Conservation (phyloP, 2,329 filamentous ascomycete genomes). For the Penicillium sp. region DNA sequence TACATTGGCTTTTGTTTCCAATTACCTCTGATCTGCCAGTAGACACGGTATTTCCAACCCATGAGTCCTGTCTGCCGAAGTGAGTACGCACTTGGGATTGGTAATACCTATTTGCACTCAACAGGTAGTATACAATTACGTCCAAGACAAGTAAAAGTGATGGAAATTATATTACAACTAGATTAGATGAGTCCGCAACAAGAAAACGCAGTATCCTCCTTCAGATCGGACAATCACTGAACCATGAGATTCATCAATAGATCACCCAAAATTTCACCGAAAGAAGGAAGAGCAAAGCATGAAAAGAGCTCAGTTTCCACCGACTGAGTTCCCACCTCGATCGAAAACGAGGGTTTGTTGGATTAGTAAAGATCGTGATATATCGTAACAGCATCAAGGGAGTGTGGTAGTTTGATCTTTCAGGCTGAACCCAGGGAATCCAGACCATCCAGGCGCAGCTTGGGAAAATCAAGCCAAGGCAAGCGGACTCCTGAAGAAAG, state of each 20-base stretch:
- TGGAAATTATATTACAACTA: slow-evolving; percentile 27
- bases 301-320: background rate
- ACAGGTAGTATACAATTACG: too few relatives aligned
- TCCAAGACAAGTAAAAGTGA: background rate
- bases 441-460: background rate
- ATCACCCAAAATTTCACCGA: slow-evolving; percentile 7
- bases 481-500: slow-evolving; percentile 8
- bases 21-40: background rate
- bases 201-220: background rate
- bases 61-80: background rate
- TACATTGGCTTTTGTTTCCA: slow-evolving; percentile 12
- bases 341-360: background rate
- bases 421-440: background rate
- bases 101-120: too few relatives aligned
- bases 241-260: slow-evolving; percentile 15
- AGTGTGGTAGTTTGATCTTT: slow-evolving; percentile 11
- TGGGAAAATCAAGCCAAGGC: background rate
- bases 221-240: slow-evolving; percentile 4
- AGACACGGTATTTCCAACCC: too few relatives aligned
- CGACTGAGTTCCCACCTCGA: background rate
- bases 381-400: slow-evolving; percentile 24
- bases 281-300: background rate
- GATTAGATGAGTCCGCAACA: slow-evolving; percentile 8
- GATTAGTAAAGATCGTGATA: slow-evolving; percentile 22
- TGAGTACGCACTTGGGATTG: background rate